A percentile compares a stretch with the other conserved stretches of the same genome.
These are phyloP conservation scores for Melaleuca alternifolia DNA, from an alignment of 345 rosid genomes.

Conservation along the genomic window DNA sequence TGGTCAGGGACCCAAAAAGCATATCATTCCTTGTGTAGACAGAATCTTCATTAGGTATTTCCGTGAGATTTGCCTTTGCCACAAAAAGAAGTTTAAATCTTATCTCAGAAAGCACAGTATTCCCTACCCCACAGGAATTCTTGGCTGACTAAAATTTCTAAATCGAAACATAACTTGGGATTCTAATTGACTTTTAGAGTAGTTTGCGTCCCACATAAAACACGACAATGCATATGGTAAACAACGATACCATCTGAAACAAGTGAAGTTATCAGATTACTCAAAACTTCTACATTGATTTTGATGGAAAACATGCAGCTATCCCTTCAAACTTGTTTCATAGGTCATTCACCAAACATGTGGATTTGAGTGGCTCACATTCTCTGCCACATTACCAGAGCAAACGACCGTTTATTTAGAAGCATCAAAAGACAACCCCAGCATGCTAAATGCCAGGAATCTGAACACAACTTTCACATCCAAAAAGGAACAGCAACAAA, in stretches of 20 bases:
- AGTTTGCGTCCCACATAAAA: neutral
- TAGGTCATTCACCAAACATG: neutral
- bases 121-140: neutral
- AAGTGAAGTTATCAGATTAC: neutral
- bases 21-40: neutral
- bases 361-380: neutral
- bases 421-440: neutral
- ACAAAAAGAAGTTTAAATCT: neutral
- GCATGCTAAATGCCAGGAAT: neutral
- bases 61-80: neutral
- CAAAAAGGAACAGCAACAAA: neutral
- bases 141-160: neutral
- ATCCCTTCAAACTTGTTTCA: neutral
- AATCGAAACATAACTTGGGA: neutral
- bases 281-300: neutral
- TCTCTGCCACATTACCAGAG: neutral
- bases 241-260: neutral
- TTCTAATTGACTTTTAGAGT: neutral
- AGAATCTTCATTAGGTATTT: neutral
- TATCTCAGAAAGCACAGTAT: neutral
- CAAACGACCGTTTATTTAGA: neutral
- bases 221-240: neutral
- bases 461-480: neutral
- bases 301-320: neutral
- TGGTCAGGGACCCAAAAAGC: neutral